These are phyloP conservation scores for Pisolithus tinctorius DNA, from an alignment of 768 basidiomycete genomes.

Conservation along the genomic window DNA sequence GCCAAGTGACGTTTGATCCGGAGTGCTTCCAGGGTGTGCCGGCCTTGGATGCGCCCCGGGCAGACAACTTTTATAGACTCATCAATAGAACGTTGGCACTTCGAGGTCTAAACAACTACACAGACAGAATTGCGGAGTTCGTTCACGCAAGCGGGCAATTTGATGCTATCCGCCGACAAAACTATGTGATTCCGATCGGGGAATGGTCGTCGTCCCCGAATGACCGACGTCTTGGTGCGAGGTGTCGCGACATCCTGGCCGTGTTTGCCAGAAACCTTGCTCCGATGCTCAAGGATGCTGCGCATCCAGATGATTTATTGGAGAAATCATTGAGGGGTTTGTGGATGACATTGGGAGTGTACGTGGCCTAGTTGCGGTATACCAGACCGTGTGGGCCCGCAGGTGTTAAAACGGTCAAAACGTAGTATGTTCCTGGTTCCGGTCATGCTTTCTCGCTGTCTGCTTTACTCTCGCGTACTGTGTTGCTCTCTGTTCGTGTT, in stretches of 20 bases:
- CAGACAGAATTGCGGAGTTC: conserved; percentile 30
- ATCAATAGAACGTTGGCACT: conserved; percentile 35
- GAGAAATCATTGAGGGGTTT: conserved; percentile 34
- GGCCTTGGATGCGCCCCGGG: conserved; percentile 18
- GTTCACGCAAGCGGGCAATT: conserved; percentile 36
- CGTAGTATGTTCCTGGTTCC: not conserved
- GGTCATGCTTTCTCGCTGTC: too few species aligned
- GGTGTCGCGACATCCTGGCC: conserved; percentile 32
- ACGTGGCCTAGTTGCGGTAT: conserved; percentile 41
- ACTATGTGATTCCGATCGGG: conserved; percentile 49
- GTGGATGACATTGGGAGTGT: conserved; percentile 40
- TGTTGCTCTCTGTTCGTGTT: too few species aligned
- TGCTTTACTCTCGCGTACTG: too few species aligned
- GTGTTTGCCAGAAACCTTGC: conserved; percentile 43
- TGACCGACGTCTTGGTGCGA: conserved; percentile 34
- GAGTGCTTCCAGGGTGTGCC: conserved; percentile 16
- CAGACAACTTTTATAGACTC: conserved; percentile 29
- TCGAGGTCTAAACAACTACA: conserved; percentile 34
- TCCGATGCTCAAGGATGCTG: conserved; percentile 40
- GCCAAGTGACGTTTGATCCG: conserved; percentile 35
- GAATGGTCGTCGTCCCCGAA: conserved; percentile 37
- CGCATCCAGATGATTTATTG: conserved; percentile 27
- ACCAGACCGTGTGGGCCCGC: conserved; percentile 44
- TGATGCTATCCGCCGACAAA: conserved; percentile 28
- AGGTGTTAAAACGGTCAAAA: conserved; percentile 19